Evolutionary conservation across 805 yeast species (phyloP), one percentile per base, ranked within the genome.

Genomic region (Wickerhamomyces alni): DNA sequence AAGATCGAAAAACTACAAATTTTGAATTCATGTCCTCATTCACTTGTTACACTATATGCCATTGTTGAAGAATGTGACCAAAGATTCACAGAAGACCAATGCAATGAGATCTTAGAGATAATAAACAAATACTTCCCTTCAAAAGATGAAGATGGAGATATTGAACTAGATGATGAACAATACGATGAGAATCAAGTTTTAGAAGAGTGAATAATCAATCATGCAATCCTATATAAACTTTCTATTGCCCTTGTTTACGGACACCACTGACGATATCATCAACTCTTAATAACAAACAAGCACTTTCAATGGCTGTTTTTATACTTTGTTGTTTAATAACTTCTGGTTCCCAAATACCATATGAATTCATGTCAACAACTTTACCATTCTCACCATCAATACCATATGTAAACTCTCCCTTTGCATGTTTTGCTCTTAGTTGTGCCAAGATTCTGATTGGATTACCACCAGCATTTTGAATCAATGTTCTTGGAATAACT

Each of bases 261-360:
- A 88, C 94, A 51, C 98, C 99, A 62, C 95, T 82, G 32, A 93
- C 99, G 50, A 93, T 93, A 62, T 93, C 99, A 63, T 93, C 99
- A 35, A 93, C 99, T 57, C 99, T 82, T 59, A 93, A 72, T 56
- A 93, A 70, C 69, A 93, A 71, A 62, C 96, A 85, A 13, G 99
- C 97, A 70, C 94, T 83, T 68, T 93, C 99, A 48, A 93, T 85
- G 27, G 95, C 96, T n/a, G 99, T 93, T 71, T 93, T 93, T 51
- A 91, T 82, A 48, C 94, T 82, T 69, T 93, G 99, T 61, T 86
- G 94, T 67, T 93, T 93, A 65, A 93, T 87, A 36, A 87, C 97
- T 68, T 91, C 97, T 16, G 99, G 99, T 69, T 93, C 99, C 99
- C 99, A 93, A 48, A 93, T 83, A 22, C 99, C 99, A 63, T 88